Base-by-base conservation (phyloP, 129 eudicot species). In the Ambrosia trifida region DNA sequence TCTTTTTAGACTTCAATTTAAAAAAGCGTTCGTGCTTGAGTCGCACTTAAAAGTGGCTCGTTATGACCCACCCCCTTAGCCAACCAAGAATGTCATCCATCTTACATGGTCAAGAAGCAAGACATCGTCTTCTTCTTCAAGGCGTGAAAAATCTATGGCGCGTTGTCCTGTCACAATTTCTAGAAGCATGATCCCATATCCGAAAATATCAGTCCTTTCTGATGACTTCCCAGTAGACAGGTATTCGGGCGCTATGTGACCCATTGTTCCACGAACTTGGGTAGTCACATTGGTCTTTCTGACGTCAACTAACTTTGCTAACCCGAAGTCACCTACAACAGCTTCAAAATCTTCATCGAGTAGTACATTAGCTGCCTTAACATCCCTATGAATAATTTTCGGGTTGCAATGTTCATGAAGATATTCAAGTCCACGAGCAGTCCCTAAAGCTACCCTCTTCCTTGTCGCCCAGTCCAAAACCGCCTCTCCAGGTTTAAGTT, bases 261-360 rank as follows among this genome's bases (percentile, higher is more conserved):
- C 99, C 99, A 95, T 95, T 1, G 99, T 95, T 69, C 99, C 99
- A 58, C 97, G 99, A 69, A 95, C 97, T 79, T 90, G 99, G 40
- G 99, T 95, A 0, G 99, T 90, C 14, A 95, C 99, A 62, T 90
- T 90, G 47, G 99, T 90, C 60, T 88, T 90, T 75, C 97, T 84
- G n/a, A 90, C 88, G 74, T 95, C 99, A 24, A 95, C 97, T 70
- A 95, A 75, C 78, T 95, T 95, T 58, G 99, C 97, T 74, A 95
- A 71, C 68, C 99, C 97, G 67, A 95, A 95, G 75, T 95, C 99
- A 53, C 99, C 99, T 50, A 95, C 99, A 36, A 95, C 99, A 7
- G 99, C 97, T 82, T 95, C 97, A 80, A 95, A 95, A 78, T 88
- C 96, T 75, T 95, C 96, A 61, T 95, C 99, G 11, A 94, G 86